Base-by-base conservation (phyloP, 208 protist species). In the Trypanosoma grayi region DNA sequence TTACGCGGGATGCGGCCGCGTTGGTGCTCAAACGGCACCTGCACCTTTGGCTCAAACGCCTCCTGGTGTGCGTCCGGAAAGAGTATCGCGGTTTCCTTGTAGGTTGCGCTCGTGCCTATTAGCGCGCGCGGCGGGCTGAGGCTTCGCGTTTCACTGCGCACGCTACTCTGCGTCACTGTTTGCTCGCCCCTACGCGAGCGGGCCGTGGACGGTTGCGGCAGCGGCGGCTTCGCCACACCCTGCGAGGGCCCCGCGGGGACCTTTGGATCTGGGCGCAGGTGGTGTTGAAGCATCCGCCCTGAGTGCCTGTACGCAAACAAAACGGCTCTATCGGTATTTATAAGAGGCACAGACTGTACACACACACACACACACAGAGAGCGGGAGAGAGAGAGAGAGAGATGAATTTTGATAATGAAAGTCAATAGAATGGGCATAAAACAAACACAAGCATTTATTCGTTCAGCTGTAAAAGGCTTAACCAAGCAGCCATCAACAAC, bases 41-140 rank as follows among this genome's bases (percentile, higher is more conserved):
- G 89, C 60, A 99, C 97, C 75, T 99, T 99, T 31, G 97, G 97
- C 74, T 98, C 96, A 61, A 97, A 92, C 50, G 85, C 74, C 18
- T 70, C 69, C 37, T 75, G 66, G 36, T 81, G 52, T 39, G 91
- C 91, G 28, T 92, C 85, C 2, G 79, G 75, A 57, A 96, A 96
- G 7, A 83, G 79, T 31, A 89, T 40, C 1, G 75, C 39, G 0
- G 85, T 85, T 47, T 91, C 79, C 54, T 95, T 95, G 75, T 87
- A 92, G 0, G 85, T 87, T 47, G 84, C 90, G 63, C 86, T 95
- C 2, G 84, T 59, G 2, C 81, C 81, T 33, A 80, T 39, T 11
- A 50, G 51, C 7, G 20, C 59, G 31, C 10, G 45, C 7, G 60
- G 10, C 8, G 31, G 4, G 27, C 20, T 43, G 0, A 44, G 20